Evolutionary conservation across 208 protist species (phyloP), one percentile per base, ranked within the genome.

Genomic region (Wallacemonas sp.): DNA sequence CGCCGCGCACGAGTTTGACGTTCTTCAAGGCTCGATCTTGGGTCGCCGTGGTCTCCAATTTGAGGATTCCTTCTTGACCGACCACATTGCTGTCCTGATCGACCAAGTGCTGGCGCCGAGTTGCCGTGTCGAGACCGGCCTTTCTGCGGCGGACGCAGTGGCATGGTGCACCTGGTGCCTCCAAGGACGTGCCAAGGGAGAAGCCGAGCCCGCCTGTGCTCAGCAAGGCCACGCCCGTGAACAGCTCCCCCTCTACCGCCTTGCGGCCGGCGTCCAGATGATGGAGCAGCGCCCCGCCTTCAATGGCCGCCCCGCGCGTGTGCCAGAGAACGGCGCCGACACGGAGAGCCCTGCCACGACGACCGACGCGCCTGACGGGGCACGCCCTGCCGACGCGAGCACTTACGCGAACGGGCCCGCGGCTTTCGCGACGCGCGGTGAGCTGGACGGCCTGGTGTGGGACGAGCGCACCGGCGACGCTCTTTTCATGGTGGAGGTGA

Each of bases 401-500:
- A n/a, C n/a, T n/a, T n/a, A n/a, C n/a, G n/a, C n/a, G n/a, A n/a
- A n/a, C n/a, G n/a, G n/a, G n/a, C n/a, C n/a, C n/a, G n/a, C n/a
- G n/a, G n/a, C n/a, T n/a, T n/a, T n/a, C 31, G 0, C 20, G 4
- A 59, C 52, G n/a, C 26, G 52, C 5, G 71, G 71, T 23, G 71
- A 72, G 22, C 49, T 77, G 28, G 71, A 77, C 31, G 71, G 45
- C 1, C 31, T 77, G 1, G 23, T 77, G 8, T 64, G 32, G n/a
- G 71, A 71, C 23, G 64, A 55, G 8, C 26, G 38, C 0, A 52
- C 64, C 1, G 65, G 39, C 7, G 49, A 71, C 42, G 65, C 65
- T 14, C 49, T 72, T 3, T 77, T 77, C 20, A 22, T 77, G 48
- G 3, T 74, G 1, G 71, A 77, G 61, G 48, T 63, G 44, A 77